Percentiles rank a stretch among this genome's conserved stretches.
Evolutionary conservation across 768 basidiomycete genomes (phyloP).

Genomic region (Tephrocybe sp.): DNA sequence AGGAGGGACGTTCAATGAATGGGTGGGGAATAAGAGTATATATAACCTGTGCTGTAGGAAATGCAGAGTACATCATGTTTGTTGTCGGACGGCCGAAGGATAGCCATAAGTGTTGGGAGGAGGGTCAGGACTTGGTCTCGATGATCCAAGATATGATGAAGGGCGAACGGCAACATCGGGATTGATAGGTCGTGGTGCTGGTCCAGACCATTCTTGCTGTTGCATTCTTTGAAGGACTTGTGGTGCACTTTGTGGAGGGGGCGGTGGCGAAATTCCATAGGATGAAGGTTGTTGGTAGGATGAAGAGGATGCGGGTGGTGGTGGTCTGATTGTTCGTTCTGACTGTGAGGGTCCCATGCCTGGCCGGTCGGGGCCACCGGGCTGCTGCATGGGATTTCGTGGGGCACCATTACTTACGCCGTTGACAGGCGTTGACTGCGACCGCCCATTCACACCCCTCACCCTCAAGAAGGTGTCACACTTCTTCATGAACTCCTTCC

Average conservation of each 20-base stretch:
- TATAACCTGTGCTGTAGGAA: conserved; percentile 27
- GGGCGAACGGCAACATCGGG: conserved; percentile 43
- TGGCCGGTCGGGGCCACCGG: conserved; percentile 48
- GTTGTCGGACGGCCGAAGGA: conserved; percentile 50
- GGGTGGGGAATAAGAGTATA: conserved; percentile 24
- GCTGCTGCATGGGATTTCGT: conserved; percentile 36
- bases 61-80: conserved; percentile 39
- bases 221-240: conserved; percentile 14
- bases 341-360: conserved; percentile 39
- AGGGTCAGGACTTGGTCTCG: conserved; percentile 44
- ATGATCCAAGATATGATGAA: conserved; percentile 47
- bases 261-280: conserved; percentile 36
- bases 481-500: conserved; percentile 95
- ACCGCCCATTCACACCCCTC: conserved; percentile 60
- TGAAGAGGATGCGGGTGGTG: conserved; percentile 35
- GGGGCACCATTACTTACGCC: conserved; percentile 40
- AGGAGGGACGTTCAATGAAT: conserved; percentile 26
- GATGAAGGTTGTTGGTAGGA: conserved; percentile 31
- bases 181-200: conserved; percentile 39
- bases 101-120: conserved; percentile 47
- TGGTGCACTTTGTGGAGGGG: conserved; percentile 17
- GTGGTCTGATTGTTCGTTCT: conserved; percentile 39
- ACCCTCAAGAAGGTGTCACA: conserved; percentile 87
- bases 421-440: conserved; percentile 38
- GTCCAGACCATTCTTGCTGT: conserved; percentile 45